Percentiles rank a stretch among this genome's conserved stretches.
Evolutionary conservation across 495 filamentous ascomycete species (phyloP).

Genomic region (Beverwykella pulmonaria): DNA sequence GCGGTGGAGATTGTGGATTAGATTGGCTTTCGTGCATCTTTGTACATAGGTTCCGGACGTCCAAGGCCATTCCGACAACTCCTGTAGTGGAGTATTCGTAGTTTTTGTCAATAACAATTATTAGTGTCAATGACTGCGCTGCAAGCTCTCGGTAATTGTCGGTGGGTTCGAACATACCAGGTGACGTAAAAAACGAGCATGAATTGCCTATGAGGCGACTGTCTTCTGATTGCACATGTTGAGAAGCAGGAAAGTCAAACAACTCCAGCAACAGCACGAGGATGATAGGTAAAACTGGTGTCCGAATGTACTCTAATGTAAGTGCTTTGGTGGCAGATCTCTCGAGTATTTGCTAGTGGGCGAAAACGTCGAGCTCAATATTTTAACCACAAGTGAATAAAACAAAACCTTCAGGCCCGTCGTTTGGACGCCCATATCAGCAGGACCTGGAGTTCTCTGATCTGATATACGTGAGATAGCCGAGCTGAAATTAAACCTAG

Average conservation of each 20-base stretch:
- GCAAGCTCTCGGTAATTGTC: not conserved
- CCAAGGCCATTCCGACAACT: not conserved
- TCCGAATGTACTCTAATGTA: no score
- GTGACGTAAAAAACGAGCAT: no score
- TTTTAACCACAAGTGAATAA: no score
- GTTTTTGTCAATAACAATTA: conserved; percentile 7
- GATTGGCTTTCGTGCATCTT: conserved; percentile 21
- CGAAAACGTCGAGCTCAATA: no score
- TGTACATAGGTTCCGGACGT: conserved; percentile 17
- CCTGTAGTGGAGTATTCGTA: conserved; percentile 7
- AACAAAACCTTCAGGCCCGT: not conserved
- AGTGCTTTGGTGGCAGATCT: no score
- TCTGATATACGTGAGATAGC: conserved; percentile 22
- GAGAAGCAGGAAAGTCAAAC: no score
- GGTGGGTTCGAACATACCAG: not conserved
- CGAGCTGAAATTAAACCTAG: conserved; percentile 34
- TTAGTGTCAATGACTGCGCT: not conserved
- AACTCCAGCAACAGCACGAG: no score
- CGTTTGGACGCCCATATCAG: not conserved
- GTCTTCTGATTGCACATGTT: no score
- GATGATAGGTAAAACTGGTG: no score
- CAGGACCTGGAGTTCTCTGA: not conserved
- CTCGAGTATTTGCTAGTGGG: no score
- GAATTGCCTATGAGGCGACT: no score
- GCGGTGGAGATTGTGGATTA: conserved; percentile 3